A percentile compares a stretch with the other conserved stretches of the same genome.
These are phyloP conservation scores for Sarocladiaceae sp. DNA, from an alignment of 2,329 filamentous ascomycete species.

Conservation along the genomic window DNA sequence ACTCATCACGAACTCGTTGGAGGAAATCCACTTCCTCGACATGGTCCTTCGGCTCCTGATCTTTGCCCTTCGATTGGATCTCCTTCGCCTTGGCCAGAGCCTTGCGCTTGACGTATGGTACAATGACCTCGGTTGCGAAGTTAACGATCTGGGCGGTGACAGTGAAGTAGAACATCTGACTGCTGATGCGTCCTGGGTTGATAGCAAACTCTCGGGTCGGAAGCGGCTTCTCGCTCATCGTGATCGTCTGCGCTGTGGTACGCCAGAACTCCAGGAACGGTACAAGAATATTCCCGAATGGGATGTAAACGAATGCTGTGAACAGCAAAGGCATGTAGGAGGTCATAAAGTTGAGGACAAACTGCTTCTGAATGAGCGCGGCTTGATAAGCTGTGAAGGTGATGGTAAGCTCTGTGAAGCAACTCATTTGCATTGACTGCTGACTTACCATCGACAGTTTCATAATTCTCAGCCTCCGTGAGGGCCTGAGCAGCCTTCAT, in stretches of 20 bases:
- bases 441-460: constrained; percentile 62
- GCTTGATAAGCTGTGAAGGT: constrained; percentile 59
- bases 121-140: constrained; percentile 74
- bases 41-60: constrained; percentile 50
- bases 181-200: constrained; percentile 74
- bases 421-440: not conserved
- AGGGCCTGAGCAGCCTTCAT: constrained; percentile 70
- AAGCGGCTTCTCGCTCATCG: constrained; percentile 66
- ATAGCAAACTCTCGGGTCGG: constrained; percentile 65
- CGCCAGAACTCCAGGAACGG: constrained; percentile 82
- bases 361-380: constrained; percentile 85
- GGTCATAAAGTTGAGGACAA: constrained; percentile 93
- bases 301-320: constrained; percentile 90
- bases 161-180: constrained; percentile 93
- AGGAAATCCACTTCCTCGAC: constrained; percentile 78
- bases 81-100: constrained; percentile 74
- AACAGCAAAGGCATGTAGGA: constrained; percentile 90
- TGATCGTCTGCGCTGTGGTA: constrained; percentile 66
- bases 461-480: constrained; percentile 85
- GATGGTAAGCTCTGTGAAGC: not conserved
- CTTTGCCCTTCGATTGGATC: constrained; percentile 49
- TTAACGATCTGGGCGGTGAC: constrained; percentile 90
- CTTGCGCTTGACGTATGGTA: constrained; percentile 78
- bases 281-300: constrained; percentile 76
- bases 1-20: constrained; percentile 72